phyloP scores from a whole-genome alignment of 345 rosid species.

The Hirschfeldia incana region DNA sequence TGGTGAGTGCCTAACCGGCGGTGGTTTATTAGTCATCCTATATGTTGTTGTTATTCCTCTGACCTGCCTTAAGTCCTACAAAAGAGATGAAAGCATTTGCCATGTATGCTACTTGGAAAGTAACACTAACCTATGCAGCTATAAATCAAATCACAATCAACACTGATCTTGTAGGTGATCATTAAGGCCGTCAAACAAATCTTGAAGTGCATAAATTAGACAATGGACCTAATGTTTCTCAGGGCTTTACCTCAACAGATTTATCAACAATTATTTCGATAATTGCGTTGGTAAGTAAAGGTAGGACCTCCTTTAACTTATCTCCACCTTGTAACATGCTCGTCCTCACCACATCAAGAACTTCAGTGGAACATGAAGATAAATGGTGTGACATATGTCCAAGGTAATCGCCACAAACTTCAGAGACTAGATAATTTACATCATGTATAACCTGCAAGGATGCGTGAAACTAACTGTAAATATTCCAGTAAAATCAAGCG shows the following conservation, averaged over 20 bases:
- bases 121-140: slow-evolving; percentile 13
- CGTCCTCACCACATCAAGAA: slow-evolving; percentile 64
- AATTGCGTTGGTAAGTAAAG: slow-evolving; percentile 54
- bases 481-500: slow-evolving; percentile 14
- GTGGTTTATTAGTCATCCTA: slow-evolving; percentile 93
- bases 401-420: slow-evolving; percentile 68
- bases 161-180: slow-evolving; percentile 1
- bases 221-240: neutral
- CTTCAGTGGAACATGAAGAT: slow-evolving; percentile 68
- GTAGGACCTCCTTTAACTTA: slow-evolving; percentile 55
- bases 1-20: slow-evolving; percentile 88
- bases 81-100: slow-evolving; percentile 16
- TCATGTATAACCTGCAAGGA: slow-evolving; percentile 45
- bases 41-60: slow-evolving; percentile 88
- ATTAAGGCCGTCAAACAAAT: neutral
- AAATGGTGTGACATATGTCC: slow-evolving; percentile 57
- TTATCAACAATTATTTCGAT: slow-evolving; percentile 70
- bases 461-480: slow-evolving; percentile 9
- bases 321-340: slow-evolving; percentile 77
- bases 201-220: neutral
- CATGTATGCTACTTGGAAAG: neutral
- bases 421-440: slow-evolving; percentile 64
- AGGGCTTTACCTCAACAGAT: slow-evolving; percentile 78
- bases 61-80: slow-evolving; percentile 80
- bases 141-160: slow-evolving; percentile 2